phyloP scores from a whole-genome alignment of 2,329 filamentous ascomycete genomes.

The Pseudophaeomoniella oleicola region DNA sequence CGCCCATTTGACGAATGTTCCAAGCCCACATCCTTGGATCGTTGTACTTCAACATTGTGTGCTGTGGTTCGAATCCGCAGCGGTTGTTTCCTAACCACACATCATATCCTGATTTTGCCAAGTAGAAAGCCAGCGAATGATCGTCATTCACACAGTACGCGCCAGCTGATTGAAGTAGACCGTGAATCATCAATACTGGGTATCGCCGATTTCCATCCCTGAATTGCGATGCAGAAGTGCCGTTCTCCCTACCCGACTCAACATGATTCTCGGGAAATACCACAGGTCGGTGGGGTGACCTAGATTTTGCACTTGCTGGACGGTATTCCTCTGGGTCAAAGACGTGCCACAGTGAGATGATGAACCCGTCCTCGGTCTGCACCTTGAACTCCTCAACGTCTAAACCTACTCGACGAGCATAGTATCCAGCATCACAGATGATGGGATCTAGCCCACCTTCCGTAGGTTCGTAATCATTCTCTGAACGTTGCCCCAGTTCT shows the following conservation, averaged over 20 bases:
- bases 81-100: slow-evolving; percentile 94
- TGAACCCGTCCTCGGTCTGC: slow-evolving; percentile 85
- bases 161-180: slow-evolving; percentile 73
- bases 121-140: slow-evolving; percentile 75
- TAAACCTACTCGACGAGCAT: slow-evolving; percentile 73
- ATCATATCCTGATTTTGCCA: slow-evolving; percentile 84
- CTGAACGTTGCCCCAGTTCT: slow-evolving; percentile 14
- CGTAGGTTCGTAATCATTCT: slow-evolving; percentile 48
- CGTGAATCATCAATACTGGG: slow-evolving; percentile 76
- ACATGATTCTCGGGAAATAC: neutral
- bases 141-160: slow-evolving; percentile 87
- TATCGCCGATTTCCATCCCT: slow-evolving; percentile 46
- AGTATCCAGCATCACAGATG: slow-evolving; percentile 67
- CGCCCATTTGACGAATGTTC: slow-evolving; percentile 91
- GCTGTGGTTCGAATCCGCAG: slow-evolving; percentile 68
- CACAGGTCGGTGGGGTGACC: slow-evolving; percentile 16
- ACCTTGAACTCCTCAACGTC: slow-evolving; percentile 73
- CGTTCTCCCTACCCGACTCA: slow-evolving; percentile 22
- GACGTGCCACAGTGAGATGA: slow-evolving; percentile 79
- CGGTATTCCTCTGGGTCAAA: slow-evolving; percentile 67
- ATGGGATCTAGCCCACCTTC: slow-evolving; percentile 72
- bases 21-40: slow-evolving; percentile 94
- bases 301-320: slow-evolving; percentile 33
- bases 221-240: slow-evolving; percentile 13
- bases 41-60: slow-evolving; percentile 51